Conservation (phyloP, 768 basidiomycete genomes). For the Mycena filopes region DNA sequence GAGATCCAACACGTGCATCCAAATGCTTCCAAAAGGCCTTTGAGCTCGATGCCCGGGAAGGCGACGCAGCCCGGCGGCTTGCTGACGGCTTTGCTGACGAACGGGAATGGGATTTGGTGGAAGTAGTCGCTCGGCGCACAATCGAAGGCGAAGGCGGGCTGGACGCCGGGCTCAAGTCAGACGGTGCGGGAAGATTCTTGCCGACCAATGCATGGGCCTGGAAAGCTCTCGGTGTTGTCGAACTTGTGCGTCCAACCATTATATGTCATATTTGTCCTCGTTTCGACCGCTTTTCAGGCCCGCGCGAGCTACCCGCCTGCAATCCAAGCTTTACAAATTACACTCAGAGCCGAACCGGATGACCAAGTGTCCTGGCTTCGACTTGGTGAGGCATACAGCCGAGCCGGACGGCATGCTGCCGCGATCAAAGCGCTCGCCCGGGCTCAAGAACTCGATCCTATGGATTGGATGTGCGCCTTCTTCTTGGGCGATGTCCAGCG, state of each 20-base stretch:
- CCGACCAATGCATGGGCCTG: slow-evolving; percentile 96
- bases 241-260: slow-evolving; percentile 70
- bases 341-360: slow-evolving; percentile 78
- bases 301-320: slow-evolving; percentile 77
- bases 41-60: slow-evolving; percentile 92
- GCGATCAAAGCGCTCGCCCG: slow-evolving; percentile 87
- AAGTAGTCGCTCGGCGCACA: slow-evolving; percentile 90
- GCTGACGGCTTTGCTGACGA: slow-evolving; percentile 93
- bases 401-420: slow-evolving; percentile 88
- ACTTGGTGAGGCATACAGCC: slow-evolving; percentile 91
- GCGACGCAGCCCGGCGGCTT: slow-evolving; percentile 82
- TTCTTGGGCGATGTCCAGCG: slow-evolving; percentile 87
- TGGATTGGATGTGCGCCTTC: slow-evolving; percentile 87
- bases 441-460: slow-evolving; percentile 76
- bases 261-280: slow-evolving; percentile 15
- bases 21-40: slow-evolving; percentile 99
- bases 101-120: slow-evolving; percentile 94
- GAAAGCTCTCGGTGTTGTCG: slow-evolving; percentile 94
- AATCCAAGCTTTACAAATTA: slow-evolving; percentile 87
- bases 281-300: slow-evolving; percentile 54
- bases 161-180: slow-evolving; percentile 61
- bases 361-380: slow-evolving; percentile 90
- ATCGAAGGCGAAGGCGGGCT: slow-evolving; percentile 94
- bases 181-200: slow-evolving; percentile 61
- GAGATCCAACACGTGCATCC: slow-evolving; percentile 85